Percentiles rank a stretch among this genome's conserved stretches.
phyloP scores from a whole-genome alignment of 2,329 filamentous ascomycete species.

The Fusarium xyrophilum region DNA sequence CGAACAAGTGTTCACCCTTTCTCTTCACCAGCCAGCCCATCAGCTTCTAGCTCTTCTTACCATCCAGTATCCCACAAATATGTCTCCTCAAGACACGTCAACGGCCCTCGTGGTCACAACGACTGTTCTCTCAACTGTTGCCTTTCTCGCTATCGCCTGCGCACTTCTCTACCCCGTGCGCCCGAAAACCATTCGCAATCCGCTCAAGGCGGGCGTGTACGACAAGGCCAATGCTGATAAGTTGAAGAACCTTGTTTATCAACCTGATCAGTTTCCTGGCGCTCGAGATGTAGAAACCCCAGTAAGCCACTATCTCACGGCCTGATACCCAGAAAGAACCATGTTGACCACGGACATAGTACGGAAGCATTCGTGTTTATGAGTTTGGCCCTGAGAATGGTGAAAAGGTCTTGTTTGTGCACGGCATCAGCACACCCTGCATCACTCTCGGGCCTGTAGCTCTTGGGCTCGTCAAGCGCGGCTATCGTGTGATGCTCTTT shows the following conservation, averaged over 20 bases:
- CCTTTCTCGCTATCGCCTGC: slow-evolving; percentile 47
- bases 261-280: slow-evolving; percentile 72
- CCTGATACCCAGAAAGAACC: not conserved
- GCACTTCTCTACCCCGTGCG: slow-evolving; percentile 51
- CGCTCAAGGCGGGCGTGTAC: slow-evolving; percentile 51
- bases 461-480: slow-evolving; percentile 68
- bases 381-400: slow-evolving; percentile 81
- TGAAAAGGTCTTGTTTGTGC: slow-evolving; percentile 76
- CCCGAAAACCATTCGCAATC: slow-evolving; percentile 52
- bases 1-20: slow-evolving; percentile 14
- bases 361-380: slow-evolving; percentile 78
- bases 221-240: slow-evolving; percentile 47
- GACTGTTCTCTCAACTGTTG: slow-evolving; percentile 52
- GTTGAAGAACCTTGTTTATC: slow-evolving; percentile 59
- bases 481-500: slow-evolving; percentile 83
- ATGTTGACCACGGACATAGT: slow-evolving; percentile 49
- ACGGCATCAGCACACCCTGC: slow-evolving; percentile 85
- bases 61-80: not conserved
- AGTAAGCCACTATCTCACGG: slow-evolving; percentile 45
- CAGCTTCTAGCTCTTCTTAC: not conserved
- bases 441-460: slow-evolving; percentile 74
- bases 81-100: slow-evolving; percentile 25
- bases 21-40: not conserved
- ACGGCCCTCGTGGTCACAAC: slow-evolving; percentile 48
- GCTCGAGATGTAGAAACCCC: slow-evolving; percentile 75